Percentiles rank a stretch among this genome's conserved stretches.
These are phyloP conservation scores for Neoboletus subvelutipes DNA, from an alignment of 768 basidiomycete species.

Conservation along the genomic window DNA sequence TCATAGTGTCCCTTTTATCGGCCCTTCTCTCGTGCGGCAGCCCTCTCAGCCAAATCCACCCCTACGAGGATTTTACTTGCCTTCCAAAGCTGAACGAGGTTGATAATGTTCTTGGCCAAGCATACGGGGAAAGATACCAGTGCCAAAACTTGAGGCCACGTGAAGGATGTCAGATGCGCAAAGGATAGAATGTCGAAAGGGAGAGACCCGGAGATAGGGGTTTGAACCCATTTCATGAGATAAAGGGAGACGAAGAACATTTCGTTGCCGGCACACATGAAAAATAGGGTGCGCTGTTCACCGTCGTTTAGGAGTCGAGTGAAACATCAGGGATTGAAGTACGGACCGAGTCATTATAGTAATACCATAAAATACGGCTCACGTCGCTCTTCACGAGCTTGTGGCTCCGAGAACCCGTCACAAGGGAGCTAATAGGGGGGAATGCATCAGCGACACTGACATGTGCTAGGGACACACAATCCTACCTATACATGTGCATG, in stretches of 20 bases:
- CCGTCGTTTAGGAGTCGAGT: background rate
- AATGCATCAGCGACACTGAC: constrained; percentile 5
- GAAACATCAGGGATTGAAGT: background rate
- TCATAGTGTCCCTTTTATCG: constrained; percentile 4
- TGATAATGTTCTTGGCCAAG: constrained; percentile 85
- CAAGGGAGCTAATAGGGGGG: constrained; percentile 66
- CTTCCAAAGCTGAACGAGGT: constrained; percentile 97
- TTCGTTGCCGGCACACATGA: constrained; percentile 94
- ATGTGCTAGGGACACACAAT: no score
- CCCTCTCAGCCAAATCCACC: constrained; percentile 86
- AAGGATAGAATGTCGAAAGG: constrained; percentile 20
- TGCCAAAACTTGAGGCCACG: constrained; percentile 78
- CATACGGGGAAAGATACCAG: constrained; percentile 64
- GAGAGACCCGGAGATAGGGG: constrained; percentile 52
- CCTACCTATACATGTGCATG: constrained; percentile 99
- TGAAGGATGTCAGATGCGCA: constrained; percentile 38
- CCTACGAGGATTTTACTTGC: constrained; percentile 93
- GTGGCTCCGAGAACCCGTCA: constrained; percentile 91
- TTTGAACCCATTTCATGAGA: constrained; percentile 80
- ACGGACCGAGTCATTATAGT: constrained; percentile 91
- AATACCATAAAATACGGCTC: constrained; percentile 85
- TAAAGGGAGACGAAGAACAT: constrained; percentile 94
- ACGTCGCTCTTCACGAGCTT: constrained; percentile 92
- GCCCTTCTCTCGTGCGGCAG: constrained; percentile 50
- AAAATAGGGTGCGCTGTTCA: constrained; percentile 76